A percentile compares a stretch with the other conserved stretches of the same genome.
These are phyloP conservation scores for Fomes fomentarius DNA, from an alignment of 1,284 basidiomycete genomes.

Conservation along the genomic window DNA sequence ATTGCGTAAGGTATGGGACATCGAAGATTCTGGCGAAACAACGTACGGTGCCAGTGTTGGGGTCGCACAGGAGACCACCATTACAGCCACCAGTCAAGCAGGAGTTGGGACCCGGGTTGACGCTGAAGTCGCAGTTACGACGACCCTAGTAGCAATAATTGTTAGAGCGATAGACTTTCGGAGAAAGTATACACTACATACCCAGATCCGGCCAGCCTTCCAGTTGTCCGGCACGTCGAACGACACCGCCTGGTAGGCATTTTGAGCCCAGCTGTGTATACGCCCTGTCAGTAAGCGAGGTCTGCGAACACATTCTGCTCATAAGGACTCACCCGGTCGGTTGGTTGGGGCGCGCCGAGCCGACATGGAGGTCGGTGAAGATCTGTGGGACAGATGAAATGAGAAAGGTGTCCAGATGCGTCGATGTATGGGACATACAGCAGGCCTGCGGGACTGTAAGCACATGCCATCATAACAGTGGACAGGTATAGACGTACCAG, in stretches of 20 bases:
- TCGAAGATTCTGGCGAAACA: slow-evolving; percentile 8
- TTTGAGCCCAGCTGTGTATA: slow-evolving; percentile 35
- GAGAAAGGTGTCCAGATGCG: not conserved
- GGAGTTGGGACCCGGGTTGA: slow-evolving; percentile 41
- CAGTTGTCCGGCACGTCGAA: slow-evolving; percentile 43
- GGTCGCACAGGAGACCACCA: slow-evolving; percentile 49
- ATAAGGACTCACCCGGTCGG: slow-evolving; percentile 35
- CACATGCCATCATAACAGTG: not conserved
- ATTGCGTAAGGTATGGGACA: not conserved
- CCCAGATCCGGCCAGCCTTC: slow-evolving; percentile 44
- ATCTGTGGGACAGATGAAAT: no score
- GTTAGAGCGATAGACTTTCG: no score
- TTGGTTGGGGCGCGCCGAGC: slow-evolving; percentile 30
- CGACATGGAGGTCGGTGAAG: slow-evolving; percentile 37
- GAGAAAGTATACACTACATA: slow-evolving; percentile 1
- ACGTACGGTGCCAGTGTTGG: slow-evolving; percentile 40
- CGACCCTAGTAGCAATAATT: slow-evolving; percentile 39
- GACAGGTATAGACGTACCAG: slow-evolving; percentile 10
- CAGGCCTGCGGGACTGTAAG: slow-evolving; percentile 4
- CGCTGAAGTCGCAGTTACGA: slow-evolving; percentile 46
- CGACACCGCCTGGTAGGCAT: slow-evolving; percentile 31
- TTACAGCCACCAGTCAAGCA: slow-evolving; percentile 50
- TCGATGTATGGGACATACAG: not conserved
- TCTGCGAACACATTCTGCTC: not conserved
- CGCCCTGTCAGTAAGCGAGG: not conserved